phyloP scores from a whole-genome alignment of 441 rosid genomes.

The Eutrema salsugineum region DNA sequence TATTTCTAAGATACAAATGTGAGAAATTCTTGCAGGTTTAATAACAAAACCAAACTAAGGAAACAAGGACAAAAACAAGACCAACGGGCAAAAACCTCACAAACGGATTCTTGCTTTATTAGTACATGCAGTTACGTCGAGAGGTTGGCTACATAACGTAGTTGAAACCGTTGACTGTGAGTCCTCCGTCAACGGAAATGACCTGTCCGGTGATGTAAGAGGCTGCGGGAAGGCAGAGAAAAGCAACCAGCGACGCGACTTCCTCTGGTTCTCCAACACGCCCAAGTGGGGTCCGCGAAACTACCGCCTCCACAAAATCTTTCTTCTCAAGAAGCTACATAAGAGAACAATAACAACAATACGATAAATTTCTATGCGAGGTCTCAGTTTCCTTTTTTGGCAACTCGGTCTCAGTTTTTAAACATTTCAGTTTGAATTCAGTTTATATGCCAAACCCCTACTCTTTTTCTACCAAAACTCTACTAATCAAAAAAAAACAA shows the following conservation, averaged over 20 bases:
- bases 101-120: background rate
- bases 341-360: background rate
- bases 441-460: background rate
- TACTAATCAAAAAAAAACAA: background rate
- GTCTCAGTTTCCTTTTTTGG: background rate
- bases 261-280: conserved; percentile 78
- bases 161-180: conserved; percentile 55
- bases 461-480: background rate
- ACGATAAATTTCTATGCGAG: background rate
- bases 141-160: conserved; percentile 20
- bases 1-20: background rate
- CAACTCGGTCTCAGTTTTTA: background rate
- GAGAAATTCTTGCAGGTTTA: background rate
- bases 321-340: conserved; percentile 58
- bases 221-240: conserved; percentile 78
- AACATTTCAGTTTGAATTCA: background rate
- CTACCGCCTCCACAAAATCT: conserved; percentile 42
- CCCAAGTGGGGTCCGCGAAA: conserved; percentile 66
- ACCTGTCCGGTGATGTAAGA: conserved; percentile 84
- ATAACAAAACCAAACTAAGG: background rate
- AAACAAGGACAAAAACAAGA: background rate
- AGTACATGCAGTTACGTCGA: background rate
- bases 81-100: background rate
- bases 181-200: conserved; percentile 80
- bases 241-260: conserved; percentile 74